A percentile compares a stretch with the other conserved stretches of the same genome.
phyloP scores from a whole-genome alignment of 129 eudicot genomes.

The Flaveria sonorensis region DNA sequence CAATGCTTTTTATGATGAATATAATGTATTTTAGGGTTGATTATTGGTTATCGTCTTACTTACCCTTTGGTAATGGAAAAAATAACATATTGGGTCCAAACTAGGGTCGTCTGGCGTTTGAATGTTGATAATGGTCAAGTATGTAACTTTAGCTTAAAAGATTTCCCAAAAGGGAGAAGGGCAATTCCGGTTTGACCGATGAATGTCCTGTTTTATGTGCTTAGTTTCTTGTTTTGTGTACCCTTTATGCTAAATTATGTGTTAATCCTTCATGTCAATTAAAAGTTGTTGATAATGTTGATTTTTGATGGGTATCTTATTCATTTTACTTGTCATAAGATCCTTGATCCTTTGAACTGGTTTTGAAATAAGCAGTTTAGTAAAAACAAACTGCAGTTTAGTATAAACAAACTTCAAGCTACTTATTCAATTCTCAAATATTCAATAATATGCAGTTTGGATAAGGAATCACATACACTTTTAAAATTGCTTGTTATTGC shows the following conservation, averaged over 20 bases:
- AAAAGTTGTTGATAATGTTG: neutral
- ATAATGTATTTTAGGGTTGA: neutral
- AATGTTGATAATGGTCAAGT: neutral
- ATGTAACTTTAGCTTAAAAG: neutral
- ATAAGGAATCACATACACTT: neutral
- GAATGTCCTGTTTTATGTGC: neutral
- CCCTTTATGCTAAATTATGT: conserved; percentile 6
- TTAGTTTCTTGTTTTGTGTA: neutral
- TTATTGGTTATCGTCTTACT: neutral
- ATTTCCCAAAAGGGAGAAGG: neutral
- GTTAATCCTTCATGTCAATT: neutral
- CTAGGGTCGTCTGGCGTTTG: neutral
- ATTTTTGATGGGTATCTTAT: neutral
- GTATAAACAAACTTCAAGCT: neutral
- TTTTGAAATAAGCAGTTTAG: neutral
- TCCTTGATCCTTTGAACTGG: neutral
- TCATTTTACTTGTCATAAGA: neutral
- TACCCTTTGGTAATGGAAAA: neutral
- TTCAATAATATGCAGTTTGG: neutral
- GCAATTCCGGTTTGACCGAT: neutral
- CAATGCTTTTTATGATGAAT: neutral
- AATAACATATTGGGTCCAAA: neutral
- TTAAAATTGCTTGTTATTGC: neutral
- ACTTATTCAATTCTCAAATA: neutral
- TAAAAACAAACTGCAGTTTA: no score